Evolutionary conservation across 768 basidiomycete genomes (phyloP).

Genomic region (Russula abietina): DNA sequence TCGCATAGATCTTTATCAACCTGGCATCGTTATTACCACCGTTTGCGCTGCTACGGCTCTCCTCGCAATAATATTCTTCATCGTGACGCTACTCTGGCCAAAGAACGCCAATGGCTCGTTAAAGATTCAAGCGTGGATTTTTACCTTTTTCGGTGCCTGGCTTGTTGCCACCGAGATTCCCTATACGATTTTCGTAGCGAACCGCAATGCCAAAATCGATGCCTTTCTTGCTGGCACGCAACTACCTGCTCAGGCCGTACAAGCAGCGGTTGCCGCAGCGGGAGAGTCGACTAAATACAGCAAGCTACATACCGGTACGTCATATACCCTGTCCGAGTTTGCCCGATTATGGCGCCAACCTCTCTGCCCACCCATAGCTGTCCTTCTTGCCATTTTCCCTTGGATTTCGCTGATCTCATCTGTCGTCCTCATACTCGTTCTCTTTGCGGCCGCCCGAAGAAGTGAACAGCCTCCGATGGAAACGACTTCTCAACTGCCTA

Average conservation of each 20-base stretch:
- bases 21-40: constrained; percentile 21
- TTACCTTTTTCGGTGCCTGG: constrained; percentile 42
- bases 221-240: constrained; percentile 36
- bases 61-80: constrained; percentile 32
- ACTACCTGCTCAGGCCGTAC: constrained; percentile 36
- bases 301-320: constrained; percentile 11
- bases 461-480: neutral
- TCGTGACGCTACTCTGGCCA: constrained; percentile 27
- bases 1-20: constrained; percentile 26
- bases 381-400: constrained; percentile 19
- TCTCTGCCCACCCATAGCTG: neutral
- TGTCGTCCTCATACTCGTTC: neutral
- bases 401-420: constrained; percentile 14
- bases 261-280: constrained; percentile 26
- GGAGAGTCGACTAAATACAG: constrained; percentile 11
- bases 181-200: constrained; percentile 43
- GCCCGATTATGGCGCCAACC: neutral
- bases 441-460: constrained; percentile 11
- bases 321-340: neutral
- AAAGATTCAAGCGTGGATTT: constrained; percentile 32
- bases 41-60: constrained; percentile 31
- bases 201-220: constrained; percentile 38
- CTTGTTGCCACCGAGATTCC: constrained; percentile 46
- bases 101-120: constrained; percentile 11
- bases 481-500: neutral